Conservation (phyloP, 2,329 filamentous ascomycete species). For the Xylariaceae sp. region DNA sequence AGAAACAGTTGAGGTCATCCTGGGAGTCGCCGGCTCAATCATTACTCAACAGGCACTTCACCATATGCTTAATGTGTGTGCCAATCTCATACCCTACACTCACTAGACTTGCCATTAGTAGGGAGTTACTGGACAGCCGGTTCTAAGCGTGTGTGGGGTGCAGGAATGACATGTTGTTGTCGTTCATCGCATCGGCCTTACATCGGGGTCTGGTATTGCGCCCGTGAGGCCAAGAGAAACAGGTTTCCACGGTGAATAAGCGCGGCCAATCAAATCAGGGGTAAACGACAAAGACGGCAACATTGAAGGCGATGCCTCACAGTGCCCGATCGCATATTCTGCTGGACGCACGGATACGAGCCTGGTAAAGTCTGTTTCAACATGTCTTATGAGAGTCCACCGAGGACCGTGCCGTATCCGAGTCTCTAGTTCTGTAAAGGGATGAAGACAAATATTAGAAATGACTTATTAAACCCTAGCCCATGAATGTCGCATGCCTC, state of each 20-base stretch:
- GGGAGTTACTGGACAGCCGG: neutral
- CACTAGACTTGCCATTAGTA: neutral
- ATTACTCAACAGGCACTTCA: neutral
- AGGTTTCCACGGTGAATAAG: neutral
- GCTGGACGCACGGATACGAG: neutral
- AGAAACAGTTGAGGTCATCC: neutral
- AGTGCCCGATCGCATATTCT: neutral
- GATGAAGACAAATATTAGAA: too few relatives aligned
- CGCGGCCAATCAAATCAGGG: neutral
- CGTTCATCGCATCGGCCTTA: neutral
- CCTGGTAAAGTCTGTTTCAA: neutral
- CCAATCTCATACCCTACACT: neutral
- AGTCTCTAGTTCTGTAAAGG: neutral
- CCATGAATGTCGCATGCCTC: too few relatives aligned
- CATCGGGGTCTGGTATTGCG: neutral
- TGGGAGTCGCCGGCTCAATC: neutral
- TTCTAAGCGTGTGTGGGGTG: too few relatives aligned
- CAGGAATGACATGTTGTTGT: neutral
- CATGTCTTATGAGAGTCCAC: too few relatives aligned
- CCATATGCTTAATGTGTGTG: too few relatives aligned
- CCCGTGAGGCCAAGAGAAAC: neutral
- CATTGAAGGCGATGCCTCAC: neutral
- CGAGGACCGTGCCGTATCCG: neutral
- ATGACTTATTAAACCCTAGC: too few relatives aligned
- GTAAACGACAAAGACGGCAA: neutral